Conservation (phyloP, 202 grass and related monocot genomes). For the Zizania palustris region DNA sequence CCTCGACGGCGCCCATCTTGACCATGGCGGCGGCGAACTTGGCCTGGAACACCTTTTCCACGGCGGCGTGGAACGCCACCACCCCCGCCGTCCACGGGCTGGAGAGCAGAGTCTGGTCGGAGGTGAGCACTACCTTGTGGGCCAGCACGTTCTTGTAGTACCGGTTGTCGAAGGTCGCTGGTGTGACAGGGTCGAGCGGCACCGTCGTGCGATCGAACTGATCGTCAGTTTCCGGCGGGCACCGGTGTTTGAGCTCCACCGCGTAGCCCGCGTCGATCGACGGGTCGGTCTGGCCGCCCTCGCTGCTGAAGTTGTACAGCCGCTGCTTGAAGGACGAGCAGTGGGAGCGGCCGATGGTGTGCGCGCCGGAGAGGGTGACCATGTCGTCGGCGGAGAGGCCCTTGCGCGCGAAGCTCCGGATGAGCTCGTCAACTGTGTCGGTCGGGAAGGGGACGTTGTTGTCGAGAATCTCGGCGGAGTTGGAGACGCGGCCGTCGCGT, state of each 20-base stretch:
- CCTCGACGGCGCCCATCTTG: slow-evolving; percentile 50
- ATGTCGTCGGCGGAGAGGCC: slow-evolving; percentile 48
- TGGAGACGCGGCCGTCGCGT: slow-evolving; percentile 54
- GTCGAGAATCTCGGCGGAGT: slow-evolving; percentile 22
- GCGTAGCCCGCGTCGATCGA: slow-evolving; percentile 32
- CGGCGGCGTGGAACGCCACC: slow-evolving; percentile 28
- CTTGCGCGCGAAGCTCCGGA: slow-evolving; percentile 35
- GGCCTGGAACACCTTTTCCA: slow-evolving; percentile 12
- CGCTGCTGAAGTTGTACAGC: slow-evolving; percentile 48
- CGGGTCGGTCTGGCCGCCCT: slow-evolving; percentile 21
- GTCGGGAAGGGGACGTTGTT: slow-evolving; percentile 32
- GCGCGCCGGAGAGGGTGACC: slow-evolving; percentile 56
- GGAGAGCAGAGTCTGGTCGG: slow-evolving; percentile 51
- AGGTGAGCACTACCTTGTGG: slow-evolving; percentile 39
- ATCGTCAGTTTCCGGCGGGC: slow-evolving; percentile 22
- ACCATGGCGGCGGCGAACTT: slow-evolving; percentile 57
- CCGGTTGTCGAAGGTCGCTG: slow-evolving; percentile 42
- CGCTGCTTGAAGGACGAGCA: slow-evolving; percentile 49
- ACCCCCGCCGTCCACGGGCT: not conserved
- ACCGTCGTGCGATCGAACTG: slow-evolving; percentile 28
- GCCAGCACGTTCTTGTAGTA: slow-evolving; percentile 60
- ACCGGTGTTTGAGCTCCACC: not conserved
- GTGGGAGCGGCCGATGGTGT: slow-evolving; percentile 57
- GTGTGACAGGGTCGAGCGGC: slow-evolving; percentile 26
- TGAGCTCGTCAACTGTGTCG: not conserved